phyloP scores from a whole-genome alignment of 306 rosid species.

The Sphenostylis stenocarpa region DNA sequence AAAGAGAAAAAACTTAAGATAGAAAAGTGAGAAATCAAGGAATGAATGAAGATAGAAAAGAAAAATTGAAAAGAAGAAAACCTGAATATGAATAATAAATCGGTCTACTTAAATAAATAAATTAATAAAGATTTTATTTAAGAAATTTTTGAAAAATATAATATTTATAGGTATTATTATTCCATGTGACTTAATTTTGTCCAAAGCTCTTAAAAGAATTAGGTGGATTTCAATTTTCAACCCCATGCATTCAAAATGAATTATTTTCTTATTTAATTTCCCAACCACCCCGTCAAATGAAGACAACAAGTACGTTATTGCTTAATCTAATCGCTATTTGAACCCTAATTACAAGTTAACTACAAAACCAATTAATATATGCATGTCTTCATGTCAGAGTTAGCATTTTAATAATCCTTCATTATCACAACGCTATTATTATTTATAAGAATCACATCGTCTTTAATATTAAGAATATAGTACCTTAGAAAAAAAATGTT shows the following conservation, averaged over 20 bases:
- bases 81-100: no score
- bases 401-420: conserved; percentile 22
- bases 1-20: no score
- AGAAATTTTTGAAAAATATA: no score
- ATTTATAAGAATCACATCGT: not conserved
- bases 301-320: conserved; percentile 17
- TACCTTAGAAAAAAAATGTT: conserved; percentile 13
- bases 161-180: no score
- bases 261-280: conserved; percentile 27
- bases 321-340: conserved; percentile 18
- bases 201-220: not conserved
- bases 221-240: not conserved
- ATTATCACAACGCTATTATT: not conserved
- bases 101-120: no score
- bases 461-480: not conserved
- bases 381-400: conserved; percentile 26
- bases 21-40: no score
- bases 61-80: no score
- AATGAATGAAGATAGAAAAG: no score
- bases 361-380: not conserved
- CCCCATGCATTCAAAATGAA: conserved; percentile 4
- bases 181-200: no score
- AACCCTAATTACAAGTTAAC: conserved; percentile 18
- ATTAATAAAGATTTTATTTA: no score
- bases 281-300: conserved; percentile 29